phyloP scores from a whole-genome alignment of 208 protist genomes.

The Trypanosoma cruzi region DNA sequence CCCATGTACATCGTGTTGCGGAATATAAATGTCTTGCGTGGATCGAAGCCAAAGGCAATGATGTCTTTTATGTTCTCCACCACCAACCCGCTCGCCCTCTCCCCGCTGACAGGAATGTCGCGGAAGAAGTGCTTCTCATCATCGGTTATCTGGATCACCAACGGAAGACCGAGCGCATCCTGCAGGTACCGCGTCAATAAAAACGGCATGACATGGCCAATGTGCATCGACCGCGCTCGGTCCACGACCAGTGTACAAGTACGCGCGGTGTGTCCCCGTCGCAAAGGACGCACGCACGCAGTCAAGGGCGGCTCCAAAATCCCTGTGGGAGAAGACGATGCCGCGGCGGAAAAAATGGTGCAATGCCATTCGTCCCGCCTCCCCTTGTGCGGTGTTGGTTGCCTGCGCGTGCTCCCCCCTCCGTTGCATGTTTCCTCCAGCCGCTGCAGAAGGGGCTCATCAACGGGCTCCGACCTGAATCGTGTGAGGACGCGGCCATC shows the following conservation, averaged over 20 bases:
- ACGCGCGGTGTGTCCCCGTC: slow-evolving; percentile 89
- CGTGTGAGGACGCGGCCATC: slow-evolving; percentile 81
- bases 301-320: slow-evolving; percentile 94
- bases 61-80: slow-evolving; percentile 99
- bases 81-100: slow-evolving; percentile 77
- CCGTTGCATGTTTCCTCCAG: slow-evolving; percentile 34
- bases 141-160: slow-evolving; percentile 99
- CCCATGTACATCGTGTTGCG: slow-evolving; percentile 98
- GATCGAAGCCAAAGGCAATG: slow-evolving; percentile 99
- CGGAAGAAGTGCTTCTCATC: slow-evolving; percentile 99
- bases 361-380: slow-evolving; percentile 18
- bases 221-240: slow-evolving; percentile 97
- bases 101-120: slow-evolving; percentile 83
- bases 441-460: slow-evolving; percentile 35
- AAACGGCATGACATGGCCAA: slow-evolving; percentile 99
- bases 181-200: slow-evolving; percentile 99
- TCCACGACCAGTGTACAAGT: slow-evolving; percentile 99
- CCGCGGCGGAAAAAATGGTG: slow-evolving; percentile 95
- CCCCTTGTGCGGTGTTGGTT: neutral
- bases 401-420: neutral
- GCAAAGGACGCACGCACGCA: slow-evolving; percentile 46
- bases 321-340: slow-evolving; percentile 98
- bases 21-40: slow-evolving; percentile 99
- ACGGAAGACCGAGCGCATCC: slow-evolving; percentile 96
- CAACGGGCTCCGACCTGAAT: slow-evolving; percentile 78